Evolutionary conservation across 768 basidiomycete species (phyloP).

Genomic region (Leccinum incarnatum): DNA sequence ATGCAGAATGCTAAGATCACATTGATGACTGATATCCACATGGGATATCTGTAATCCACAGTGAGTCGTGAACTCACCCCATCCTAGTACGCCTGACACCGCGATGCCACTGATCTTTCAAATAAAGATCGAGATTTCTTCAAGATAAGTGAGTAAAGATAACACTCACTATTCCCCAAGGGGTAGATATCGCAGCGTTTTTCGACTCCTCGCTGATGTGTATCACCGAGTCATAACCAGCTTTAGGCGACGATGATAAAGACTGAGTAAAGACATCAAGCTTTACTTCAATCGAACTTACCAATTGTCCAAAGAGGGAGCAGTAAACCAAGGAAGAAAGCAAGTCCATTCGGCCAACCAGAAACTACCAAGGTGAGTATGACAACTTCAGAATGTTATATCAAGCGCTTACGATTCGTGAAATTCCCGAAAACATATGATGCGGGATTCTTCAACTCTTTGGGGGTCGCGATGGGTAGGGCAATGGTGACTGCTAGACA

Average conservation of each 20-base stretch:
- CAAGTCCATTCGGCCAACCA: constrained; percentile 43
- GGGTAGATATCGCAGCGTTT: constrained; percentile 53
- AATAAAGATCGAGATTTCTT: constrained; percentile 11
- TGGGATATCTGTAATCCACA: neutral
- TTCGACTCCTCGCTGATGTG: constrained; percentile 53
- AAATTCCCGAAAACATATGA: constrained; percentile 61
- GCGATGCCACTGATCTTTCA: constrained; percentile 34
- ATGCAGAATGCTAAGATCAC: constrained; percentile 54
- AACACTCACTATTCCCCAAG: constrained; percentile 49
- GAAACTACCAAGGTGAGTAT: constrained; percentile 25
- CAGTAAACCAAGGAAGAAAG: constrained; percentile 46
- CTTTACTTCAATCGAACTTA: constrained; percentile 13
- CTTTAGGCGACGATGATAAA: constrained; percentile 12
- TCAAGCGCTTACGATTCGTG: constrained; percentile 43
- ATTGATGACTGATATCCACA: constrained; percentile 40
- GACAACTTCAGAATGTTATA: neutral
- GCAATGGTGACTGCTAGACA: constrained; percentile 45
- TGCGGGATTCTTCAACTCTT: constrained; percentile 55
- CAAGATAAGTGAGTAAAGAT: neutral
- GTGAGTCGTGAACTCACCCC: constrained; percentile 29
- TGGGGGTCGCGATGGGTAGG: constrained; percentile 59
- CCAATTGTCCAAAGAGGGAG: constrained; percentile 46
- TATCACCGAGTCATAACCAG: constrained; percentile 39
- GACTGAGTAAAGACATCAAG: constrained; percentile 38
- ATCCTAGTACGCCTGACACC: constrained; percentile 45